phyloP scores from a whole-genome alignment of 2,329 filamentous ascomycete species.

The Graphiopsis chlorocephala region DNA sequence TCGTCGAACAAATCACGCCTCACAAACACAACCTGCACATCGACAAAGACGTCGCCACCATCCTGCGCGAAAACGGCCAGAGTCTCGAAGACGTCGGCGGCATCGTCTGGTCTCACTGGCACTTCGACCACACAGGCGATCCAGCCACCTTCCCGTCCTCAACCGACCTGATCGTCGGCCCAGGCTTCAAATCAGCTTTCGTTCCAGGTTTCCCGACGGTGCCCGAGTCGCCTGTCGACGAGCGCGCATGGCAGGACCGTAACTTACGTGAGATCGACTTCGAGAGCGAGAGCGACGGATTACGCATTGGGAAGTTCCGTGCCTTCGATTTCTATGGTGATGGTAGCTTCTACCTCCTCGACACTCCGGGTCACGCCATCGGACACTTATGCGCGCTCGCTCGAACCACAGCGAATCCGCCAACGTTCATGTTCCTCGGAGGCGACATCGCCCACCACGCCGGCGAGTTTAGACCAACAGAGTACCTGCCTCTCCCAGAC shows the following conservation, averaged over 20 bases:
- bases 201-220: slow-evolving; percentile 43
- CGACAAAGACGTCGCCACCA: slow-evolving; percentile 39
- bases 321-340: slow-evolving; percentile 56
- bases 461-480: slow-evolving; percentile 46
- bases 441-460: slow-evolving; percentile 48
- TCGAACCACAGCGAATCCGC: slow-evolving; percentile 35
- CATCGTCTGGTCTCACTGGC: slow-evolving; percentile 25
- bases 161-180: slow-evolving; percentile 46
- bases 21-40: slow-evolving; percentile 32
- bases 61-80: slow-evolving; percentile 36
- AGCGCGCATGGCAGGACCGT: slow-evolving; percentile 39
- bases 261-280: slow-evolving; percentile 37
- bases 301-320: slow-evolving; percentile 43
- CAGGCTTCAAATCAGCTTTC: slow-evolving; percentile 41
- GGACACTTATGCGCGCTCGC: slow-evolving; percentile 51
- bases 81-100: slow-evolving; percentile 29
- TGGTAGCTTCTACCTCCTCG: slow-evolving; percentile 54
- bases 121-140: slow-evolving; percentile 35
- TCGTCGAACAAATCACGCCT: slow-evolving; percentile 28
- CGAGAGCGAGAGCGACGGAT: slow-evolving; percentile 26
- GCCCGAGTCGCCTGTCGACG: slow-evolving; percentile 34
- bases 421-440: slow-evolving; percentile 49
- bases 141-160: slow-evolving; percentile 40
- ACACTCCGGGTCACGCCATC: slow-evolving; percentile 52
- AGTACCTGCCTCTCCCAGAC: slow-evolving; percentile 40